Evolutionary conservation across 129 eudicot genomes (phyloP), one percentile per base, ranked within the genome.

Genomic region (Arctium lappa): DNA sequence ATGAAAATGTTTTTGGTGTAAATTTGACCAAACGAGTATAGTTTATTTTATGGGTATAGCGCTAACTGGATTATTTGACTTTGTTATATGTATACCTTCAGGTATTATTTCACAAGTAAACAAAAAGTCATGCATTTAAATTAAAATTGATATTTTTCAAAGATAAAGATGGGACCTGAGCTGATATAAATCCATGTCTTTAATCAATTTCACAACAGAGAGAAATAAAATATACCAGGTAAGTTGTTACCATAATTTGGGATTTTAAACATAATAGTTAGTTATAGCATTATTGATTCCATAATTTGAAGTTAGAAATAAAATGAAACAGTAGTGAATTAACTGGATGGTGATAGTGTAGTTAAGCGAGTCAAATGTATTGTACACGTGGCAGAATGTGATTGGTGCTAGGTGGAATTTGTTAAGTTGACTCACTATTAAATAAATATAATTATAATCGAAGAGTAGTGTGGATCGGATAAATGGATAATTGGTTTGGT

Each of bases 241-340:
- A 46, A 32, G 69, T 62, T 74, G 6, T 2, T 8, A 42, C 42
- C 75, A 56, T 31, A 31, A 40, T 82, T 44, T 18, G 70, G 39
- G 60, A 74, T 63, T 5, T 60, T 18, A 33, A 13, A 74, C 33
- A 65, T 74, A 60, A 62, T 32, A 30, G 33, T 0, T n/a, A 37
- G 42, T 27, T 68, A 27, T 46, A 7, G 76, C 77, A 68, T 48
- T 22, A 36, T 34, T 46, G 22, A 50, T 50, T 30, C 69, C 38
- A 82, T 75, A 8, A 32, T 82, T 66, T 82, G 31, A 46, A 75
- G 80, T 42, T 44, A 80, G 50, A 75, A n/a, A 36, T 22, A 27
- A 22, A 15, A 56, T 63, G 70, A 65, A 22, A 22, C 33, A 65
- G 70, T 65, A 66, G 12, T 30, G 37, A 75, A 3, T 50, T 36